Evolutionary conservation across 805 yeast genomes (phyloP), one percentile per base, ranked within the genome.

Genomic region (Starmerella tilneyi): DNA sequence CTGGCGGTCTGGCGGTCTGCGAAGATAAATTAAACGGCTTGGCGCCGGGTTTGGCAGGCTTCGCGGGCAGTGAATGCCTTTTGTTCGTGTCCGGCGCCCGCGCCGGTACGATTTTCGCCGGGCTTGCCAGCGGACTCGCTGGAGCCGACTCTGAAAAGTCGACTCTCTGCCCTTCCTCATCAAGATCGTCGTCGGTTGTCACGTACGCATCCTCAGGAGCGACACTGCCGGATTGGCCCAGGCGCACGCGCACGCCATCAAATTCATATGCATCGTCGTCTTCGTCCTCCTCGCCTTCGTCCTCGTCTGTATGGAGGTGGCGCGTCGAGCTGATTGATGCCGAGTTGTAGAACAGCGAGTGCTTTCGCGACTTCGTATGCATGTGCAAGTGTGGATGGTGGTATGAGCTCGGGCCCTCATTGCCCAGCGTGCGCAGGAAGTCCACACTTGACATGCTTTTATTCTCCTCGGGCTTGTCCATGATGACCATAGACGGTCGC

Each of bases 391-490:
- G 42, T 33, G 34, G 46, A 15, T 26, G 41, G 32, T 35, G 46
- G 26, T 34, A 43, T 21, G 9, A 15, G 28, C 44, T 39, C 23
- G 53, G 42, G 40, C 49, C 44, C n/a, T 54, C 58, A 19, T 49
- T 44, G 44, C 56, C 57, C 39, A 64, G 49, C 9, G 62, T 50
- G 31, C 63, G 58, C 43, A 64, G 45, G 40, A 64, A 64, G 51
- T 64, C 68, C 33, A 64, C 60, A 43, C 62, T 61, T 24, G 65
- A 60, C 50, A 61, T 59, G 35, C 59, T 56, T 41, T 58, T 57
- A 24, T 35, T 51, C 12, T 47, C 50, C 16, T 30, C 36, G 29
- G 60, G 54, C 20, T 44, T 41, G 39, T 56, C 53, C 41, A 64
- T 45, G 1, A 63, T 57, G 4, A 63, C 61, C 16, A 63, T 63